Evolutionary conservation across 441 rosid species (phyloP).

Genomic region (Euphorbia celastroides): DNA sequence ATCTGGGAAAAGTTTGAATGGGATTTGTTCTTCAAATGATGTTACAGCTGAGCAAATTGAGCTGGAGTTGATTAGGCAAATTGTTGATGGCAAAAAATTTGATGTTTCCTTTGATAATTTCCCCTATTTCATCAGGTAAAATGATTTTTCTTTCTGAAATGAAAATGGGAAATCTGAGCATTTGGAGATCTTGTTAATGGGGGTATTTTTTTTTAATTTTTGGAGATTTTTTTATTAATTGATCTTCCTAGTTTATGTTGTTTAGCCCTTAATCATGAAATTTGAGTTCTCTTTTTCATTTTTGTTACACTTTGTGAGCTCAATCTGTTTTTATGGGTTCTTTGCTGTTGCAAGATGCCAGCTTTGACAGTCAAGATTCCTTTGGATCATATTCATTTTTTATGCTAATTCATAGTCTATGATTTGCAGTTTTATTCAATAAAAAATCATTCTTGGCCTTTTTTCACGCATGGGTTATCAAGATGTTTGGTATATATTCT

Average conservation of each 20-base stretch:
- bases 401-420: neutral
- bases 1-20: constrained; percentile 60
- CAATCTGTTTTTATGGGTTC: neutral
- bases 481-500: no score
- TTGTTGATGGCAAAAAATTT: constrained; percentile 57
- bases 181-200: constrained; percentile 14
- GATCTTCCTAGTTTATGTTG: neutral
- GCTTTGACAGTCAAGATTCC: neutral
- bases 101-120: constrained; percentile 63
- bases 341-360: constrained; percentile 1
- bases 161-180: constrained; percentile 14
- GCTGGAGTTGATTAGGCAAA: constrained; percentile 63
- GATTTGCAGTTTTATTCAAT: no score
- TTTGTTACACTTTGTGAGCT: neutral
- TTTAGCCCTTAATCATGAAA: neutral
- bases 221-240: neutral
- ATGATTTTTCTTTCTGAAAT: neutral
- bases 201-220: neutral
- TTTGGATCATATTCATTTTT: constrained; percentile 6
- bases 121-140: constrained; percentile 72
- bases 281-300: constrained; percentile 5
- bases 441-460: no score
- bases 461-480: no score
- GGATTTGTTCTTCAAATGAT: constrained; percentile 33
- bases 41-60: constrained; percentile 56